These are phyloP conservation scores for Turritis glabra DNA, from an alignment of 345 rosid genomes.

Conservation along the genomic window DNA sequence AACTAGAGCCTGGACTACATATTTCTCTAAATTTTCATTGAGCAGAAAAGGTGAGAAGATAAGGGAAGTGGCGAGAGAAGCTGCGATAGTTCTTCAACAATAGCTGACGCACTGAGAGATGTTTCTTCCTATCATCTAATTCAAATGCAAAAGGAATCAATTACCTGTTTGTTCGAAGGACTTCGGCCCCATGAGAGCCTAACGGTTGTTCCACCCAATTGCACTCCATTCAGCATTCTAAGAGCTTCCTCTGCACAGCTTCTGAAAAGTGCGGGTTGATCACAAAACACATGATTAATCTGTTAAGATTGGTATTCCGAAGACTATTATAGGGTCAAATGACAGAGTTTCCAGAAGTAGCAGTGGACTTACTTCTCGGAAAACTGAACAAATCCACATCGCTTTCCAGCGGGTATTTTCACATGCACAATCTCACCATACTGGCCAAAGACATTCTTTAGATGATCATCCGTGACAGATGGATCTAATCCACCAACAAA, in stretches of 20 bases:
- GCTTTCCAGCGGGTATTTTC: constrained; percentile 78
- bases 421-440: constrained; percentile 84
- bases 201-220: constrained; percentile 73
- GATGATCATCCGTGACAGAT: constrained; percentile 64
- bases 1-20: neutral
- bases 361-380: constrained; percentile 59
- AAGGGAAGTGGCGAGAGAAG: neutral
- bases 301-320: neutral
- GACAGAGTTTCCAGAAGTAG: neutral
- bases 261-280: constrained; percentile 42
- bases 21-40: neutral
- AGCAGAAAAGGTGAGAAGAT: neutral
- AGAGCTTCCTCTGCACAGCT: constrained; percentile 88
- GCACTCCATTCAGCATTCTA: constrained; percentile 60
- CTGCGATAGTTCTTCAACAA: neutral
- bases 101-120: neutral
- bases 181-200: constrained; percentile 98
- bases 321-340: neutral
- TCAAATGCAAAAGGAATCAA: neutral
- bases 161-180: constrained; percentile 81
- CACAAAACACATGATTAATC: constrained; percentile 7
- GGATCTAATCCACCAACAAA: constrained; percentile 92
- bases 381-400: constrained; percentile 92
- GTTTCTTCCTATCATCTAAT: constrained; percentile 1
- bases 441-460: constrained; percentile 72